Conservation (phyloP, 2,329 filamentous ascomycete genomes). For the Fusarium longipes region DNA sequence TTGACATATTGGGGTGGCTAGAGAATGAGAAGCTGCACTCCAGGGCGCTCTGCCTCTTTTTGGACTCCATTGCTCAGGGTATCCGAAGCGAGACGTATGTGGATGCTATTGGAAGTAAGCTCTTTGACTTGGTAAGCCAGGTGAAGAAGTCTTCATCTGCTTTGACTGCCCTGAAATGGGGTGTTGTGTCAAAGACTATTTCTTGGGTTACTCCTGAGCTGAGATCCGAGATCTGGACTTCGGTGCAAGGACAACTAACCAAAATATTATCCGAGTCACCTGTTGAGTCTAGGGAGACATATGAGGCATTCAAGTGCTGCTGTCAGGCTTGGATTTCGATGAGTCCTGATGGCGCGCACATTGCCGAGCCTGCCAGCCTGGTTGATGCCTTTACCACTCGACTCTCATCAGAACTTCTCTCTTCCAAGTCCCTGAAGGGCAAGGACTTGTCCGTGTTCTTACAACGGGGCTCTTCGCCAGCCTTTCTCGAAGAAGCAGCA, state of each 20-base stretch:
- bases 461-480: slow-evolving; percentile 27
- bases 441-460: slow-evolving; percentile 35
- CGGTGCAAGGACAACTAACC: slow-evolving; percentile 49
- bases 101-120: slow-evolving; percentile 54
- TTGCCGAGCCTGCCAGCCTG: slow-evolving; percentile 48
- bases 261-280: slow-evolving; percentile 50
- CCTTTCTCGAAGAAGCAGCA: slow-evolving; percentile 44
- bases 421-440: slow-evolving; percentile 40
- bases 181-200: slow-evolving; percentile 52
- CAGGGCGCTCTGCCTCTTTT: slow-evolving; percentile 55
- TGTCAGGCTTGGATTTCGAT: slow-evolving; percentile 54
- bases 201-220: slow-evolving; percentile 51
- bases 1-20: slow-evolving; percentile 58
- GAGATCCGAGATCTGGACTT: slow-evolving; percentile 50
- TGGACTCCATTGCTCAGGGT: slow-evolving; percentile 57
- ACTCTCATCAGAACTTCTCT: slow-evolving; percentile 48
- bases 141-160: slow-evolving; percentile 47
- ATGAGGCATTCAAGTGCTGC: slow-evolving; percentile 56
- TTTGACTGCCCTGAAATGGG: slow-evolving; percentile 55
- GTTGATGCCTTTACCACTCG: slow-evolving; percentile 51
- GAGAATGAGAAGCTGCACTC: slow-evolving; percentile 48
- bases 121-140: slow-evolving; percentile 52
- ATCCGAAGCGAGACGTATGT: slow-evolving; percentile 56
- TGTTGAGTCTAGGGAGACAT: slow-evolving; percentile 51
- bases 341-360: slow-evolving; percentile 51